Evolutionary conservation across 441 rosid species (phyloP), one percentile per base, ranked within the genome.

Genomic region (Cnidoscolus chayamansa): DNA sequence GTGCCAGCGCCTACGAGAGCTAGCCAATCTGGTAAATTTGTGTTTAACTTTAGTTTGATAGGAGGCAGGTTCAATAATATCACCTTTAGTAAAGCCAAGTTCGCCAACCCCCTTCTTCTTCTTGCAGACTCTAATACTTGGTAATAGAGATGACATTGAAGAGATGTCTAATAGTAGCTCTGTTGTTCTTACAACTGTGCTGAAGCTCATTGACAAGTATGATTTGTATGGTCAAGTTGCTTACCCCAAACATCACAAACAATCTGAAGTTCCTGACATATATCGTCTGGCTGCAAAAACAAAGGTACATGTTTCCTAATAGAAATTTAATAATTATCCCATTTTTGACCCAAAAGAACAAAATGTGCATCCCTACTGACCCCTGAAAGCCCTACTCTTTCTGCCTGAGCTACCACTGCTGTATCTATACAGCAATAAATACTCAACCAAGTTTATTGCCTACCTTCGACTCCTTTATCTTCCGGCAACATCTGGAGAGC

Each of bases 181-280:
- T 1, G 74, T 70, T 56, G 90, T 89, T 72, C 90, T 89, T 30
- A 83, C 89, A 17, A 83, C 82, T 10, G 89, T 86, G 61, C 85
- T 88, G 69, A 89, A 88, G 86, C 89, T 89, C 71, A 83, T 89
- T 25, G 90, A 88, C 83, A 87, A 77, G 78, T 88, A 88, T 31
- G 86, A 89, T 79, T 75, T 88, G 67, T 88, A 88, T 63, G 95
- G 95, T 81, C 92, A 85, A 74, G 92, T 88, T 53, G 95, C 92
- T 62, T 85, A 80, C 76, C 95, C 95, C 11, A 88, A 89, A 82
- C 95, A 89, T 78, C 95, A 89, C 79, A 89, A 85, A 74, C 95
- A 89, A 78, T 80, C 86, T 17, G 86, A 89, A 2, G 95, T 89
- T 70, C 92, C 95, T 0, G 88, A 88, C 48, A 89, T 89, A 57